Evolutionary conservation across 805 yeast genomes (phyloP).

Genomic region (Ogataea sp.): DNA sequence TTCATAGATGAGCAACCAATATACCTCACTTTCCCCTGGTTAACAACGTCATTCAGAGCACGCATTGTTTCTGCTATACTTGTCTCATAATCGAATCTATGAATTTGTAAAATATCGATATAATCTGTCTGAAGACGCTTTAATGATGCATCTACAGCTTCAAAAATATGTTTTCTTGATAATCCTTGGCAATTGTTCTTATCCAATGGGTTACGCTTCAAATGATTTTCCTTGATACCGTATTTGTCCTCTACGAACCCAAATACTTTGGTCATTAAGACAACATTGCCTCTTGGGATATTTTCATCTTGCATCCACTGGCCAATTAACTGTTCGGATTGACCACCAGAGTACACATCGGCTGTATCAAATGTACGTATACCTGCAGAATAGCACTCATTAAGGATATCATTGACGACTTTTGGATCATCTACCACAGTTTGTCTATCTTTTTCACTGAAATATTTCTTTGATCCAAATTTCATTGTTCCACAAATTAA

Average conservation of each 20-base stretch:
- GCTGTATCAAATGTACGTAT: conserved; percentile 39
- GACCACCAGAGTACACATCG: conserved; percentile 22
- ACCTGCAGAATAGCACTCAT: conserved; percentile 36
- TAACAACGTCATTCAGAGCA: conserved; percentile 44
- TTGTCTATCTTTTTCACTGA: background rate
- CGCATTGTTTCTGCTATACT: conserved; percentile 48
- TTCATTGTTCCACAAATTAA: conserved; percentile 31
- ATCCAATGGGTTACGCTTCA: conserved; percentile 2
- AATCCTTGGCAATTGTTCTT: conserved; percentile 29
- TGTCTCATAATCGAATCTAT: conserved; percentile 39
- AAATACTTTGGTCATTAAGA: conserved; percentile 20
- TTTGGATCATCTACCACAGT: conserved; percentile 36
- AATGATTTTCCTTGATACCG: background rate
- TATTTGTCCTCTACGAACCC: conserved; percentile 4
- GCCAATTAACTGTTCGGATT: conserved; percentile 18
- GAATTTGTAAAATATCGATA: conserved; percentile 48
- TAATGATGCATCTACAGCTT: conserved; percentile 30
- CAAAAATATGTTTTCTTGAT: conserved; percentile 39
- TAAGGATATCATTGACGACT: conserved; percentile 32
- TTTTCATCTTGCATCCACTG: conserved; percentile 19
- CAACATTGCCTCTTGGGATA: conserved; percentile 21
- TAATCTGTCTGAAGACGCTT: conserved; percentile 39
- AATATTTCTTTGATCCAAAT: conserved; percentile 5
- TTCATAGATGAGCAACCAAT: conserved; percentile 58
- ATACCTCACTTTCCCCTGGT: conserved; percentile 39